Evolutionary conservation across 2,329 filamentous ascomycete genomes (phyloP), one percentile per base, ranked within the genome.

Genomic region (Proliferodiscus dingleyae): DNA sequence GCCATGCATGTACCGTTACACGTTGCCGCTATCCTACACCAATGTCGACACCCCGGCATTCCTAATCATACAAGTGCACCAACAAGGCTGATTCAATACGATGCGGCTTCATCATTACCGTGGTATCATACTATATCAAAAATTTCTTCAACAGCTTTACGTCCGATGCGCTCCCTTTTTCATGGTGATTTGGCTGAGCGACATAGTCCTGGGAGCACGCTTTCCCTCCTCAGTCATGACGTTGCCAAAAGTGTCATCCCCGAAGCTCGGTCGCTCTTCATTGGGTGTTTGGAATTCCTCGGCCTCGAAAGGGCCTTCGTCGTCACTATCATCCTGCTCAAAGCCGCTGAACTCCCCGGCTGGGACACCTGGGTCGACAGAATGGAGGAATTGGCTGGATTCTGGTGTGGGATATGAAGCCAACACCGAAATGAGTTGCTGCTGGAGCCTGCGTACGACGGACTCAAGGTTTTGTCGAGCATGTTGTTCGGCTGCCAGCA

Each of bases 171-270:
- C 29, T 11, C 49, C 49, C 19, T 47, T 52, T 4, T 49, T 50
- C 54, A 76, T 65, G 1, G 78, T 82, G 55, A 83, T 62, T 58
- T 80, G 77, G 49, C 78, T 78, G 9, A 85, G 68, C 22, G 78
- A 86, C 58, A 88, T 71, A 34, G 80, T 83, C 52, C 78, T 76
- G 18, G 78, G 78, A 1, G 81, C 78, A 60, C 69, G 78, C 51
- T 75, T 74, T 41, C 41, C 47, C 29, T 37, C 39, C 16, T 29
- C 45, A 36, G 68, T 65, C 29, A 40, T 68, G 64, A 67, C 19
- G 57, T 64, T 30, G 49, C 62, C 58, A 43, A 62, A 62, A 13
- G 59, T 50, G 69, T 62, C 57, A 69, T 69, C 61, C 69, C 71
- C 43, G 64, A 71, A 66, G 23, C 64, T 63, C 4, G 55, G 46